Conservation (phyloP, 441 rosid species). For the Jatropha multifida region DNA sequence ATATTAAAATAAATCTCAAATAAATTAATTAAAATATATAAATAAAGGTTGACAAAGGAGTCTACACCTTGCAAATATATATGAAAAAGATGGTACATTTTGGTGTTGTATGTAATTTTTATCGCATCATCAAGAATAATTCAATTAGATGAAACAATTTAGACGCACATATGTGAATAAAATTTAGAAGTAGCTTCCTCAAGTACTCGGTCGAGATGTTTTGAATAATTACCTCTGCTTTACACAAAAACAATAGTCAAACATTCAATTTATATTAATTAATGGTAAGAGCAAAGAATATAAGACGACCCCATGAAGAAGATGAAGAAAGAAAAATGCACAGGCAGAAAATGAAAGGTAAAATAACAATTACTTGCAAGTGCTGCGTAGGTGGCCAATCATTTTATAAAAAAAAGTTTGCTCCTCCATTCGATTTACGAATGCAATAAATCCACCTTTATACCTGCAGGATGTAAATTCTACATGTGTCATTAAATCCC, state of each 20-base stretch:
- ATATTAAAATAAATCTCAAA: too few species aligned
- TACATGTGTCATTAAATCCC: background rate
- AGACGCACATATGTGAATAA: constrained; percentile 79
- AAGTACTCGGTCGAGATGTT: constrained; percentile 76
- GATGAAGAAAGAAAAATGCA: constrained; percentile 50
- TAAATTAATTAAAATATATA: too few species aligned
- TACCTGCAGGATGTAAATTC: background rate
- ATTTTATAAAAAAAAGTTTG: constrained; percentile 55
- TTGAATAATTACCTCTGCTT: constrained; percentile 73
- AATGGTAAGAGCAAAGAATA: constrained; percentile 83
- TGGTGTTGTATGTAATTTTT: background rate
- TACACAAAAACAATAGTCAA: constrained; percentile 19
- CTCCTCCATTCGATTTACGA: constrained; percentile 48
- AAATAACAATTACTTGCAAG: constrained; percentile 61
- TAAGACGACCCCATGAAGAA: constrained; percentile 79
- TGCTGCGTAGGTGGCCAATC: constrained; percentile 60
- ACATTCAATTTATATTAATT: constrained; percentile 37
- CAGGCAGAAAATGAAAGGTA: background rate
- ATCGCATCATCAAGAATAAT: background rate
- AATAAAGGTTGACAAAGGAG: background rate
- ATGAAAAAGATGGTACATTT: background rate
- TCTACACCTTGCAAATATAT: background rate
- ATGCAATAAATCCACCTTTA: background rate
- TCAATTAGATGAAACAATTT: constrained; percentile 32
- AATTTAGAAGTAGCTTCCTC: constrained; percentile 90